Evolutionary conservation across 768 basidiomycete species (phyloP).

Genomic region (Auricularia cornea): DNA sequence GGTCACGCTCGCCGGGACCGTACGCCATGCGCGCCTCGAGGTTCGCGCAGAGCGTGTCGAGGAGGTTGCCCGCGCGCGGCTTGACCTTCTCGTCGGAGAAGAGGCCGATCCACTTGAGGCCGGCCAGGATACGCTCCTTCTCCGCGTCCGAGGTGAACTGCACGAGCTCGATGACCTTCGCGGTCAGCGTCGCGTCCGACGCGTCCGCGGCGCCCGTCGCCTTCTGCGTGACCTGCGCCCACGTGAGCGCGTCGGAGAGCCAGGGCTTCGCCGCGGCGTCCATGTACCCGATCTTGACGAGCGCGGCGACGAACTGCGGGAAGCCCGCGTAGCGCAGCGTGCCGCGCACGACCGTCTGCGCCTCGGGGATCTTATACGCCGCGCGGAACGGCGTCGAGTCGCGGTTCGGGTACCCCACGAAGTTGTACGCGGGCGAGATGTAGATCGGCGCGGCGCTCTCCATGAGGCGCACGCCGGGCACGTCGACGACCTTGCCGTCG

Average conservation of each 20-base stretch:
- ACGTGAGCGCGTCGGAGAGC: constrained; percentile 66
- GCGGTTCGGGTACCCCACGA: constrained; percentile 95
- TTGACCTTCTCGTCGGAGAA: constrained; percentile 63
- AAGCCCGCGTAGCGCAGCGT: constrained; percentile 94
- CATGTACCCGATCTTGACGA: constrained; percentile 85
- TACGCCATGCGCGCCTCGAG: constrained; percentile 92
- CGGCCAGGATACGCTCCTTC: constrained; percentile 72
- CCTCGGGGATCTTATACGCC: constrained; percentile 89
- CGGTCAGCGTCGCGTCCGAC: constrained; percentile 69
- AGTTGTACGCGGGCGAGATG: constrained; percentile 91
- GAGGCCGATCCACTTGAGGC: constrained; percentile 88
- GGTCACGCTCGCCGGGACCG: constrained; percentile 81
- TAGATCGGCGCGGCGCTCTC: constrained; percentile 83
- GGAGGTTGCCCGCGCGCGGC: constrained; percentile 63
- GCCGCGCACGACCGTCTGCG: constrained; percentile 85
- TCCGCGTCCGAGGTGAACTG: constrained; percentile 67
- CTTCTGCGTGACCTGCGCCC: constrained; percentile 76
- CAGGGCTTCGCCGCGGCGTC: constrained; percentile 68
- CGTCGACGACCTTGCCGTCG: constrained; percentile 51
- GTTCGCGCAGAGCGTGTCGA: constrained; percentile 88
- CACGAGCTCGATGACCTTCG: constrained; percentile 60
- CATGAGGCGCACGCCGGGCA: constrained; percentile 85
- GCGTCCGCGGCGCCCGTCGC: constrained; percentile 59
- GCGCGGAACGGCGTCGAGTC: constrained; percentile 87
- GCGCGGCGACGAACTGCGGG: constrained; percentile 84